Evolutionary conservation across 495 filamentous ascomycete species (phyloP).

Genomic region (Penicillium psychrofluorescens): DNA sequence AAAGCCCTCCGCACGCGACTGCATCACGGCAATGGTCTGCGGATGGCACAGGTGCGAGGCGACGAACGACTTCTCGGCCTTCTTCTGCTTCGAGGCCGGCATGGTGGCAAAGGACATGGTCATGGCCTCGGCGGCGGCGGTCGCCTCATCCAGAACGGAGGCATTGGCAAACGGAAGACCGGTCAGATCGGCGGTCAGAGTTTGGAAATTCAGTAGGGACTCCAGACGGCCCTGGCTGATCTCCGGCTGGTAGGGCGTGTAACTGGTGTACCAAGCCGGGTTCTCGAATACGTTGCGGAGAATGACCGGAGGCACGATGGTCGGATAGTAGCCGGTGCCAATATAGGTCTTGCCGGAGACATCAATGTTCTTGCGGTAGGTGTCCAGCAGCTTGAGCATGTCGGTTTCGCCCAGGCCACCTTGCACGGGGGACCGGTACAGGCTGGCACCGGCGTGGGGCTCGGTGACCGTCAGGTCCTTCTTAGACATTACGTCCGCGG

Average conservation of each 20-base stretch:
- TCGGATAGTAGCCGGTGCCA: constrained; percentile 82
- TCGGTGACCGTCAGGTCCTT: constrained; percentile 40
- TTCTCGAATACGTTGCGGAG: constrained; percentile 91
- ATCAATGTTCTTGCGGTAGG: constrained; percentile 59
- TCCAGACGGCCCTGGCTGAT: constrained; percentile 94
- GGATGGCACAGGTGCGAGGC: constrained; percentile 80
- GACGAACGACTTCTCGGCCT: constrained; percentile 70
- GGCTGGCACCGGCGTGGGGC: constrained; percentile 29
- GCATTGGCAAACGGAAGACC: constrained; percentile 88
- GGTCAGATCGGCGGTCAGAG: constrained; percentile 84
- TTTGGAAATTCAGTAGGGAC: constrained; percentile 96
- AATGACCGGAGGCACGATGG: constrained; percentile 83
- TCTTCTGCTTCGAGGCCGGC: constrained; percentile 64
- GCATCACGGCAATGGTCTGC: constrained; percentile 82
- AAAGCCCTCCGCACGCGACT: constrained; percentile 87
- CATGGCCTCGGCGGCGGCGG: constrained; percentile 96
- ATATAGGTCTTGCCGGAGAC: constrained; percentile 58
- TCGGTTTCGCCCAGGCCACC: constrained; percentile 61
- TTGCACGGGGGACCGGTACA: constrained; percentile 39
- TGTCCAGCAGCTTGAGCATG: constrained; percentile 53
- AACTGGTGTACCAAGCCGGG: constrained; percentile 98
- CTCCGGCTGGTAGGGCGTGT: constrained; percentile 97
- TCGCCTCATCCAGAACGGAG: constrained; percentile 87
- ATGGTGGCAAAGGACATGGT: constrained; percentile 81
- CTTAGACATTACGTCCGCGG: constrained; percentile 70